phyloP scores from a whole-genome alignment of 805 yeast species.

The Danielia oregonensis region DNA sequence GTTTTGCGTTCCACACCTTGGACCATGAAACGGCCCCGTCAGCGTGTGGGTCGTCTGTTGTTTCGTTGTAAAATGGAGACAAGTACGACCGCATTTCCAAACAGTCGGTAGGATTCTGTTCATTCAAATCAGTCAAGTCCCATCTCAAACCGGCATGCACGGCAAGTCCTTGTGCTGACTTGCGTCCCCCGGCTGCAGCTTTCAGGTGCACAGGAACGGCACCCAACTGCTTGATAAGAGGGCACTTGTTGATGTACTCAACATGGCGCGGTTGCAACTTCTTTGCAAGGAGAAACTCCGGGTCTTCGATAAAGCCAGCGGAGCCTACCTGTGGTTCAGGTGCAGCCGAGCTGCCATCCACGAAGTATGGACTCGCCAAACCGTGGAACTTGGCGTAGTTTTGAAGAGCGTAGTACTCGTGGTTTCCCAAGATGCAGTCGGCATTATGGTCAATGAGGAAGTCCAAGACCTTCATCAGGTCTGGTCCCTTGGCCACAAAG shows the following conservation, averaged over 20 bases:
- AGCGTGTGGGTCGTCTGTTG: conserved; percentile 47
- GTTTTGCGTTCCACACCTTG: conserved; percentile 49
- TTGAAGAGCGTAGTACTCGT: conserved; percentile 69
- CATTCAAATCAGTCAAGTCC: conserved; percentile 48
- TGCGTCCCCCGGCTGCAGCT: conserved; percentile 26
- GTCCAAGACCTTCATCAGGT: conserved; percentile 66
- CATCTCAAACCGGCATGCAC: conserved; percentile 84
- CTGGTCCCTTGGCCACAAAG: conserved; percentile 79
- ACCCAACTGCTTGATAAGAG: conserved; percentile 62
- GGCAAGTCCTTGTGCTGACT: conserved; percentile 44
- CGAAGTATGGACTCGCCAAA: conserved; percentile 32
- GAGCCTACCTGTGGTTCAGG: not conserved
- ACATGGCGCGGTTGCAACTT: conserved; percentile 59
- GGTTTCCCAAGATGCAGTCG: conserved; percentile 84
- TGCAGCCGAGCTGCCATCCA: conserved; percentile 5
- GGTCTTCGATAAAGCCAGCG: conserved; percentile 27
- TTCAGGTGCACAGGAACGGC: conserved; percentile 44
- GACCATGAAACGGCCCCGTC: conserved; percentile 50
- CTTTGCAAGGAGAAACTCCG: conserved; percentile 46
- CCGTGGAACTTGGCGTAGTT: conserved; percentile 62
- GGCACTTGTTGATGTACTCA: conserved; percentile 55
- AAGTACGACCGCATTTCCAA: conserved; percentile 68
- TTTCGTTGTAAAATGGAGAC: conserved; percentile 57
- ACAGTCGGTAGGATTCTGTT: conserved; percentile 60
- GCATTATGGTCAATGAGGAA: conserved; percentile 48